Evolutionary conservation across 495 filamentous ascomycete species (phyloP), one percentile per base, ranked within the genome.

Genomic region (Hypoxylon intermedium): DNA sequence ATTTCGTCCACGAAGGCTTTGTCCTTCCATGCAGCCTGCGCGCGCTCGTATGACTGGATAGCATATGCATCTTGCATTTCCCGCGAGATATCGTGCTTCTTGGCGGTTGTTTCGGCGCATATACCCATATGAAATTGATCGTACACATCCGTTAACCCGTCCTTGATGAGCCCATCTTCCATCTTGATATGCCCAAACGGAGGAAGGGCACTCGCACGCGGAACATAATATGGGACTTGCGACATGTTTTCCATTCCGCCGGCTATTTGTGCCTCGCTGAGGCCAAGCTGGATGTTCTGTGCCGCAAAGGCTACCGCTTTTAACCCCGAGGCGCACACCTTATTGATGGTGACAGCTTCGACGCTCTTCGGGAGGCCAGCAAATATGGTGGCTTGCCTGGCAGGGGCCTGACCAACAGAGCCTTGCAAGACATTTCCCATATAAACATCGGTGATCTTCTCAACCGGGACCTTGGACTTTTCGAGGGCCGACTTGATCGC

Each of bases 211-310:
- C 84, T 88, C 1, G 89, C 81, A 12, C 94, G 87, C 9, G 87
- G 85, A 12, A 95, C 76, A 68, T 98, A 97, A 78, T 95, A 96
- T 5, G 94, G 94, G 3, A 96, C 91, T 31, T 88, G 84, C 21
- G 89, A 88, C 94, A 98, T 98, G 75, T 90, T 97, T 78, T 98
- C 94, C 87, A 98, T 95, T 18, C 94, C 94, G 59, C 94, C 94
- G 6, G 93, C 94, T 15, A 97, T 82, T 66, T 94, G 89, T 1
- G 89, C 92, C 60, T 93, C 89, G 11, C 91, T 83, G 5, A 93
- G 77, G 5, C 94, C 94, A 9, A 98, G 82, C 69, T 96, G 90
- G 67, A 98, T 96, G 62, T 94, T 92, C 71, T 95, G 90, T 7
- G 94, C 93, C 3, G 93, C 94, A 53, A 98, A 81, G 0, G 80